A percentile compares a stretch with the other conserved stretches of the same genome.
Evolutionary conservation across 805 yeast species (phyloP).

Genomic region (Metschnikowia peoriensis): DNA sequence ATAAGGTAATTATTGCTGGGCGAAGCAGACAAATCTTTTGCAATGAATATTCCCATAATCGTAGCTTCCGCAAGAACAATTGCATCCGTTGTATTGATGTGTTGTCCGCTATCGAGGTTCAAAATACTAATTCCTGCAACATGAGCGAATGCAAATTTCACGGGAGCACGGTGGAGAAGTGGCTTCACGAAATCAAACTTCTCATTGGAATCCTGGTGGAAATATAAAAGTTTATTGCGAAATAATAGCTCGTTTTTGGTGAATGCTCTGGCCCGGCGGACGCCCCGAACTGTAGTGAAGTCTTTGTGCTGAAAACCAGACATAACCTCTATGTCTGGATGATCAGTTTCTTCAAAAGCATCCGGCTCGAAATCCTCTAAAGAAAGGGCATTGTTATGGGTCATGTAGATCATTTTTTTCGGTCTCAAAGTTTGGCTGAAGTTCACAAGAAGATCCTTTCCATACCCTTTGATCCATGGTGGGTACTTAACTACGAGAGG

Average conservation of each 20-base stretch:
- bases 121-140: slow-evolving; percentile 15
- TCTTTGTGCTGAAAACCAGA: slow-evolving; percentile 5
- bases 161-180: slow-evolving; percentile 11
- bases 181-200: slow-evolving; percentile 13
- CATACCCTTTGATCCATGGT: slow-evolving; percentile 91
- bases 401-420: slow-evolving; percentile 53
- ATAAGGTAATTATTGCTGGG: background rate
- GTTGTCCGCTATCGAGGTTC: slow-evolving; percentile 4
- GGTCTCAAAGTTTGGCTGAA: slow-evolving; percentile 49
- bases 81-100: background rate
- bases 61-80: slow-evolving; percentile 14
- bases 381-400: slow-evolving; percentile 22
- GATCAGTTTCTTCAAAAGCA: slow-evolving; percentile 27
- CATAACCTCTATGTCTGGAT: slow-evolving; percentile 18
- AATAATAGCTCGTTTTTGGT: slow-evolving; percentile 53
- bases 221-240: slow-evolving; percentile 50
- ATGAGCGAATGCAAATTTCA: slow-evolving; percentile 5
- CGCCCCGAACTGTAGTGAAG: slow-evolving; percentile 10
- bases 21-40: background rate
- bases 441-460: slow-evolving; percentile 59
- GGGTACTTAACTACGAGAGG: slow-evolving; percentile 73
- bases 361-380: slow-evolving; percentile 19
- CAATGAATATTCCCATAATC: slow-evolving; percentile 13
- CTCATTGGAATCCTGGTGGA: slow-evolving; percentile 41
- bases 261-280: slow-evolving; percentile 29